phyloP scores from a whole-genome alignment of 1,139 yeast species.

The Eremothecium cymbalariae region DNA sequence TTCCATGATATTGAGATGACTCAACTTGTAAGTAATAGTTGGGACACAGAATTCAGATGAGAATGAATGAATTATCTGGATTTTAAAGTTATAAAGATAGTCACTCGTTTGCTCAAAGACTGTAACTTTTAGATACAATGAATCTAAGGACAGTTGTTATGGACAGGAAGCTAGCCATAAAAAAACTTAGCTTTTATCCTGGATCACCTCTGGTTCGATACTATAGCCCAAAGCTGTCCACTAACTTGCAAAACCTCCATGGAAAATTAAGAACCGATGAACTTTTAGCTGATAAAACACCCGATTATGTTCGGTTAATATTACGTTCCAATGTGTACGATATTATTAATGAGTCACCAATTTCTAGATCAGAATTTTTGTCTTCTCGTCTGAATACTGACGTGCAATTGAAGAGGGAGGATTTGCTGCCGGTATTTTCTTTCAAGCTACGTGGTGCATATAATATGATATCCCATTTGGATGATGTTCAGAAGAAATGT shows the following conservation, averaged over 20 bases:
- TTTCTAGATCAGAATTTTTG: slow-evolving; percentile 66
- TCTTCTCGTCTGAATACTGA: slow-evolving; percentile 67
- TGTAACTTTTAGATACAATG: too few relatives aligned
- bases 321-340: slow-evolving; percentile 91
- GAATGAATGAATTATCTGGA: too few relatives aligned
- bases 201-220: too few relatives aligned
- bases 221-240: neutral
- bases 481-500: slow-evolving; percentile 55
- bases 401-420: slow-evolving; percentile 80
- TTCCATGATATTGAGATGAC: too few relatives aligned
- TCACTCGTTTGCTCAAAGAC: too few relatives aligned
- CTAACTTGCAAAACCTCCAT: slow-evolving; percentile 18
- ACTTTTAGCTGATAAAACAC: slow-evolving; percentile 52
- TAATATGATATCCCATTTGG: slow-evolving; percentile 87
- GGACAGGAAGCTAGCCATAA: too few relatives aligned
- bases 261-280: slow-evolving; percentile 40
- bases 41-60: too few relatives aligned
- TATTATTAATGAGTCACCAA: slow-evolving; percentile 84
- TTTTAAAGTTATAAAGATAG: too few relatives aligned
- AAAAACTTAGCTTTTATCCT: too few relatives aligned
- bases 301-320: slow-evolving; percentile 88
- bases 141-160: too few relatives aligned
- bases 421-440: slow-evolving; percentile 86
- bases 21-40: too few relatives aligned
- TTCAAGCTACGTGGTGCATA: slow-evolving; percentile 96